Base-by-base conservation (phyloP, 2,329 filamentous ascomycete genomes). In the Cryphonectria parasitica region DNA sequence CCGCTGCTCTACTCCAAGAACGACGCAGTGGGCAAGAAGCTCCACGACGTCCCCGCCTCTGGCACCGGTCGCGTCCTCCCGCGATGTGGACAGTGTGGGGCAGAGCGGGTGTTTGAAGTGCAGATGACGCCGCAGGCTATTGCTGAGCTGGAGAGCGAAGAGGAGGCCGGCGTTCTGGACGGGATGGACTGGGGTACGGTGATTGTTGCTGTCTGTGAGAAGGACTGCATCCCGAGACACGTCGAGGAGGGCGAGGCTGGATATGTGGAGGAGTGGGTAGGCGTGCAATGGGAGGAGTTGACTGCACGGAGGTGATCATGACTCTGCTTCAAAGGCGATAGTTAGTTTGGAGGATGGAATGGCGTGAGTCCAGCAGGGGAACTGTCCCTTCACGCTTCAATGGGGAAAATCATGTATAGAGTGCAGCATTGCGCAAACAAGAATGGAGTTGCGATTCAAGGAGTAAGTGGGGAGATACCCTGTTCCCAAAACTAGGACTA, bases 121-220 rank as follows among this genome's bases (percentile, higher is more conserved):
- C 96, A 99, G 84, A 84, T 99, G 74, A 95, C 92, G 75, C 96
- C 96, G 56, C 92, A 97, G 78, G 91, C 94, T 3, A 99, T 99
- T 76, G 89, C 90, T 7, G 71, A 72, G 71, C 49, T 72, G 45
- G 71, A 72, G 41, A 92, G 98, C 68, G 96, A 98, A 83, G 90
- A 87, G 1, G 92, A 95, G 58, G 90, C 91, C 69, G 79, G 90
- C 75, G 88, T 87, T 54, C 77, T 91, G 28, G 87, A 97, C 84
- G 96, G 95, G 0, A 99, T 99, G 96, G 96, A 99, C 77, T 99
- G 96, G 96, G 95, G 95, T 0, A 98, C 94, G 0, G 87, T 99
- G 11, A 89, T 99, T 70, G 84, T 98, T 52, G 94, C 90, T 0
- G 94, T 97, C 10, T 99, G 96, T 79, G 89, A 87, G 74, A 88